Conservation (phyloP, 2,329 filamentous ascomycete species). For the Coniosporium tulheliwenetii region DNA sequence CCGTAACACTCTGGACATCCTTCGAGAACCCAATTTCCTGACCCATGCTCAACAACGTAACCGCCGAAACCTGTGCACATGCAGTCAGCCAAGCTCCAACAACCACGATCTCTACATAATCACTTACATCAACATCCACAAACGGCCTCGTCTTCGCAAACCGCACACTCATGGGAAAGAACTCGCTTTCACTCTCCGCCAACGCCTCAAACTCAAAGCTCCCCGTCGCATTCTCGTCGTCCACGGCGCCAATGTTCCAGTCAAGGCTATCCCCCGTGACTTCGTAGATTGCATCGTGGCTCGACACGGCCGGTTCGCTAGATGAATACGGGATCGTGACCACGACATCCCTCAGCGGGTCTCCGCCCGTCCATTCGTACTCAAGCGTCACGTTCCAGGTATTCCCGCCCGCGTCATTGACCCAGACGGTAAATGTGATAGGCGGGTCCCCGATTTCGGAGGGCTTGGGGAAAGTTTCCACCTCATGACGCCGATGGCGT, state of each 20-base stretch:
- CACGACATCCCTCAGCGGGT: slow-evolving; percentile 66
- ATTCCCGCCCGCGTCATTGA: slow-evolving; percentile 68
- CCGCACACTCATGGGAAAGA: slow-evolving; percentile 91
- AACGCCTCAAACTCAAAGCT: slow-evolving; percentile 93
- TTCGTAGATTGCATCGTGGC: slow-evolving; percentile 88
- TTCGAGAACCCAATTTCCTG: slow-evolving; percentile 73
- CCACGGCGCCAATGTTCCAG: slow-evolving; percentile 80
- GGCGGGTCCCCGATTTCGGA: slow-evolving; percentile 72
- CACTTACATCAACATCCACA: slow-evolving; percentile 82
- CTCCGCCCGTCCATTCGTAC: slow-evolving; percentile 77
- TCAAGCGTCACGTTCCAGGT: slow-evolving; percentile 87
- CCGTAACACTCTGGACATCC: slow-evolving; percentile 61
- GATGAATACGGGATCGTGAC: slow-evolving; percentile 78
- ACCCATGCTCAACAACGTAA: slow-evolving; percentile 57
- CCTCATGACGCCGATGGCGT: slow-evolving; percentile 79
- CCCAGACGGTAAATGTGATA: slow-evolving; percentile 95
- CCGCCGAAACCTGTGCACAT: slow-evolving; percentile 43
- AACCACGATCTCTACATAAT: background rate
- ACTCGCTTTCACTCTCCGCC: slow-evolving; percentile 76
- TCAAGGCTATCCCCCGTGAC: slow-evolving; percentile 85
- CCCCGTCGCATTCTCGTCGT: slow-evolving; percentile 66
- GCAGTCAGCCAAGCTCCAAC: slow-evolving; percentile 11
- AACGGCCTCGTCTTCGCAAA: slow-evolving; percentile 80
- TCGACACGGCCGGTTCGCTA: slow-evolving; percentile 75
- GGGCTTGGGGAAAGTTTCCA: slow-evolving; percentile 68